These are phyloP conservation scores for Diplodia mutila DNA, from an alignment of 2,329 filamentous ascomycete genomes.

Conservation along the genomic window DNA sequence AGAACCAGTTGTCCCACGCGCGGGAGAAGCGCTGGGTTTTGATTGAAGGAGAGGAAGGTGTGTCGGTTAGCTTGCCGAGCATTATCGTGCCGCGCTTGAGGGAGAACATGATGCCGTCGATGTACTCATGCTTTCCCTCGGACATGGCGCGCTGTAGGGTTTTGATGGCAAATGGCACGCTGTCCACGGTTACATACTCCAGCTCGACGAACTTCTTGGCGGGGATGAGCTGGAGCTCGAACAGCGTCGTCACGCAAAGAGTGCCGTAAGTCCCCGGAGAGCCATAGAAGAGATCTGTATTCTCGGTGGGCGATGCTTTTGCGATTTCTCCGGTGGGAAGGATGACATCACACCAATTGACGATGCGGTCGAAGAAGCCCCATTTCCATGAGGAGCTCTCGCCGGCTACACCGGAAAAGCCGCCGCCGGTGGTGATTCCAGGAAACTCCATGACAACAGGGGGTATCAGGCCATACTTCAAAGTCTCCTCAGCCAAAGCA, in stretches of 20 bases:
- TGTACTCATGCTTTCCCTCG: slow-evolving; percentile 59
- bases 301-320: slow-evolving; percentile 51
- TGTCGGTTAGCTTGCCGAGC: slow-evolving; percentile 60
- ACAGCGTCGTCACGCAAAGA: slow-evolving; percentile 62
- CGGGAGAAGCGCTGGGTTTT: slow-evolving; percentile 56
- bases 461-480: slow-evolving; percentile 60
- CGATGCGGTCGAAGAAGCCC: slow-evolving; percentile 67
- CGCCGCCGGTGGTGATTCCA: slow-evolving; percentile 69
- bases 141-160: slow-evolving; percentile 53
- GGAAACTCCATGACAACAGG: slow-evolving; percentile 74
- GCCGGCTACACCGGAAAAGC: slow-evolving; percentile 67
- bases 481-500: slow-evolving; percentile 60
- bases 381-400: slow-evolving; percentile 69
- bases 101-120: slow-evolving; percentile 71
- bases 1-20: slow-evolving; percentile 72
- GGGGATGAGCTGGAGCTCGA: slow-evolving; percentile 62
- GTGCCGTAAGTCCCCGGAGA: slow-evolving; percentile 64
- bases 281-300: slow-evolving; percentile 61
- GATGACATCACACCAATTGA: slow-evolving; percentile 66
- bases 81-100: slow-evolving; percentile 62
- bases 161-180: slow-evolving; percentile 54
- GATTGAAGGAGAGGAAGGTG: slow-evolving; percentile 39
- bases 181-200: slow-evolving; percentile 61
- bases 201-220: slow-evolving; percentile 63
- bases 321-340: slow-evolving; percentile 61